Conservation (phyloP, 768 basidiomycete species). For the Suillus decipiens region DNA sequence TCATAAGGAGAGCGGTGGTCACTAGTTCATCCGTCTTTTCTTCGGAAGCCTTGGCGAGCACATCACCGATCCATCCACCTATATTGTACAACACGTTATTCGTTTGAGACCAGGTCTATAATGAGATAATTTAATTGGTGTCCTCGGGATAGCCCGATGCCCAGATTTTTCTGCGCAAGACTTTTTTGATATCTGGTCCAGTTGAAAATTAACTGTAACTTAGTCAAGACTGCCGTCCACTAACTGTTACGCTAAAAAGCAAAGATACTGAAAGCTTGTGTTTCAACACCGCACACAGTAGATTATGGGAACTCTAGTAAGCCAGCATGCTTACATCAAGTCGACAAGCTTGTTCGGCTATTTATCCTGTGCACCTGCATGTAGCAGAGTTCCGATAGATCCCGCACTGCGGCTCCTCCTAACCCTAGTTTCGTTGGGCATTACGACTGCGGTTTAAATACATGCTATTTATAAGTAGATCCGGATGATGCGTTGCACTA, state of each 20-base stretch:
- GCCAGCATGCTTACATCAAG: no score
- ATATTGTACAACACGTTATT: slow-evolving; percentile 9
- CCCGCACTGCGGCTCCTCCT: background rate
- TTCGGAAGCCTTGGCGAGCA: background rate
- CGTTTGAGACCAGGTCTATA: background rate
- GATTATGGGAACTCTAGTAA: no score
- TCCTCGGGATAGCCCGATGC: background rate
- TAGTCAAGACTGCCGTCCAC: no score
- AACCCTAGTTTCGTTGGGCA: background rate
- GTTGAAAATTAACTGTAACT: background rate
- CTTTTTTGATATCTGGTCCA: background rate
- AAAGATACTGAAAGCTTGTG: no score
- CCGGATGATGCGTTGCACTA: background rate
- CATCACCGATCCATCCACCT: background rate
- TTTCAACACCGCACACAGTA: no score
- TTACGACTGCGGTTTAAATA: background rate
- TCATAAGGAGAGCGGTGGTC: slow-evolving; percentile 16
- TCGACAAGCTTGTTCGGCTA: background rate
- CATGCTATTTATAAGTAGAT: background rate
- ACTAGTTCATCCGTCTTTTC: background rate
- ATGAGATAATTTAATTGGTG: background rate
- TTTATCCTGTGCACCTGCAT: no score
- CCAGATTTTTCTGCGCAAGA: background rate
- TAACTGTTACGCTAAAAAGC: no score
- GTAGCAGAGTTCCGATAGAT: background rate